Conservation (phyloP, 2,329 filamentous ascomycete species). For the Colletotrichum euphorbiae region DNA sequence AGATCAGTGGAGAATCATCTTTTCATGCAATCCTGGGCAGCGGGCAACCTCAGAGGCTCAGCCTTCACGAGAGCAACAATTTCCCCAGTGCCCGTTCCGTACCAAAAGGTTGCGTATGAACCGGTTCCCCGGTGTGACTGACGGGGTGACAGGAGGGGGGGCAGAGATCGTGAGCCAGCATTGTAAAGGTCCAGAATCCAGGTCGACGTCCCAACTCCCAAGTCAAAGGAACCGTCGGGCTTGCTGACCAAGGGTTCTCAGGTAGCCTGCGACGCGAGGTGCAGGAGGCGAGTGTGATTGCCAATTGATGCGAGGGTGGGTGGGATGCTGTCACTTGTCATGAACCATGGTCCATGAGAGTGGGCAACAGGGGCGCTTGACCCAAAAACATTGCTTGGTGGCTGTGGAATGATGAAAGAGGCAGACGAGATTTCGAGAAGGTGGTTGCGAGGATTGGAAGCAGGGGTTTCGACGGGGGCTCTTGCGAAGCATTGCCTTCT, state of each 20-base stretch:
- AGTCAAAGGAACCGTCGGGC: neutral
- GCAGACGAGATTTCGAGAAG: conserved; percentile 32
- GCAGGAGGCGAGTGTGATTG: neutral
- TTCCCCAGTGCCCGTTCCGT: conserved; percentile 10
- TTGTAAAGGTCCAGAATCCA: conserved; percentile 8
- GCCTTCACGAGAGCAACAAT: neutral
- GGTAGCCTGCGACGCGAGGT: conserved; percentile 1
- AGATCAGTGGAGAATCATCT: conserved; percentile 1
- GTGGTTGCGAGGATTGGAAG: conserved; percentile 16
- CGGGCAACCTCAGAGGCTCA: neutral
- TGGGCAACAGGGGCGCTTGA: conserved; percentile 7
- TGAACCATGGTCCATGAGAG: conserved; percentile 35
- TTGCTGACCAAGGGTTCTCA: conserved; percentile 1
- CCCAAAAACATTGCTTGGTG: conserved; percentile 23
- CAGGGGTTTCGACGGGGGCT: conserved; percentile 1
- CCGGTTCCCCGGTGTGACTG: conserved; percentile 19
- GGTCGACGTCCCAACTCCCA: conserved; percentile 11
- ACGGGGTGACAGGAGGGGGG: conserved; percentile 1
- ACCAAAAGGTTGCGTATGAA: conserved; percentile 8
- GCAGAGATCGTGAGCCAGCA: conserved; percentile 18
- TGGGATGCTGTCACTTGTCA: conserved; percentile 38
- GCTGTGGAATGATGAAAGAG: conserved; percentile 23
- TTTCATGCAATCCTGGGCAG: conserved; percentile 14
- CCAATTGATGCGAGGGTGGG: conserved; percentile 16
- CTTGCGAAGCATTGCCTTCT: neutral